phyloP scores from a whole-genome alignment of 2,329 filamentous ascomycete species.

The Dactylellina haptotyla region DNA sequence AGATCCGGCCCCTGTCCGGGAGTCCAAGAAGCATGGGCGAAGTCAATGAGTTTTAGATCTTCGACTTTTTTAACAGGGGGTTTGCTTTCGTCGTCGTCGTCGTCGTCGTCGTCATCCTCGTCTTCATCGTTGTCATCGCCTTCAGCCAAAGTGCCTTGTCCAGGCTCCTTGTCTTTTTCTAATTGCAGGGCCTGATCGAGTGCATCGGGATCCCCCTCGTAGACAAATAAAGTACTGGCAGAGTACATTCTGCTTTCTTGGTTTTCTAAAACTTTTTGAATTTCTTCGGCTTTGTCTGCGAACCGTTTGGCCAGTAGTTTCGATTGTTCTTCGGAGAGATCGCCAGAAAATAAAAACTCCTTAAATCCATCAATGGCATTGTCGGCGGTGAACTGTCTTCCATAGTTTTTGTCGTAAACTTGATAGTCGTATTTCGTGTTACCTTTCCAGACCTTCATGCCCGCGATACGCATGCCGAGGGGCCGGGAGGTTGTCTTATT shows the following conservation, averaged over 20 bases:
- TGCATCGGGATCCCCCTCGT: constrained; percentile 71
- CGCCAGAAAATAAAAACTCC: constrained; percentile 67
- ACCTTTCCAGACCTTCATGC: constrained; percentile 81
- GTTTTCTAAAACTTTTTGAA: constrained; percentile 68
- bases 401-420: constrained; percentile 74
- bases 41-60: constrained; percentile 90
- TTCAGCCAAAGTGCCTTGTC: constrained; percentile 43
- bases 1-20: constrained; percentile 86
- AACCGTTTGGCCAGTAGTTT: constrained; percentile 62
- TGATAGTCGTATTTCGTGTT: constrained; percentile 73
- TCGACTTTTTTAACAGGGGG: constrained; percentile 71
- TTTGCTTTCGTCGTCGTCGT: constrained; percentile 67
- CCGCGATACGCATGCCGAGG: constrained; percentile 76
- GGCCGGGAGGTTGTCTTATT: constrained; percentile 69
- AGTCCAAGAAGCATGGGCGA: constrained; percentile 88
- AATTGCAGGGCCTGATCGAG: constrained; percentile 66
- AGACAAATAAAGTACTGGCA: constrained; percentile 72
- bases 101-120: constrained; percentile 65
- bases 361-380: constrained; percentile 70
- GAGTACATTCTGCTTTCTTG: constrained; percentile 76
- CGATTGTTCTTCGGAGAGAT: constrained; percentile 62
- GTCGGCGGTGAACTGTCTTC: constrained; percentile 68
- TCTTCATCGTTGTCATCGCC: constrained; percentile 61
- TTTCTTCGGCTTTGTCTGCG: constrained; percentile 66
- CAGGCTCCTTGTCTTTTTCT: constrained; percentile 59